A percentile compares a stretch with the other conserved stretches of the same genome.
Evolutionary conservation across 1,284 basidiomycete genomes (phyloP).

Genomic region (Tylopilus orsonianus): DNA sequence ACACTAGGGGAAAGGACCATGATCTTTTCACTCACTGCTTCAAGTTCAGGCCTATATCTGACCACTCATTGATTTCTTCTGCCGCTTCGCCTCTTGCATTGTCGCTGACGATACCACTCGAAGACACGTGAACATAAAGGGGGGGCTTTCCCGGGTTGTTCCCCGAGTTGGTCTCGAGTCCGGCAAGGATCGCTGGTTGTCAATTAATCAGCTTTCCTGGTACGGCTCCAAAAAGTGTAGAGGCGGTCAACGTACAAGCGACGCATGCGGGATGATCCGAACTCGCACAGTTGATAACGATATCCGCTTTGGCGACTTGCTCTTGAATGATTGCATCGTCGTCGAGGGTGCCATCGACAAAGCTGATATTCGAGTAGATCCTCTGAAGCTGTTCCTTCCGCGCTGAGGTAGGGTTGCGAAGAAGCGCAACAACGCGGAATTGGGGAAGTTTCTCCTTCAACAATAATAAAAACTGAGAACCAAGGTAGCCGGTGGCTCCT

Average conservation of each 20-base stretch:
- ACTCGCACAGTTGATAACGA: conserved; percentile 41
- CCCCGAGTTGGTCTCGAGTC: conserved; percentile 39
- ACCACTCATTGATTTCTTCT: conserved; percentile 32
- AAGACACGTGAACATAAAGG: conserved; percentile 43
- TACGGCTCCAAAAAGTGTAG: not conserved
- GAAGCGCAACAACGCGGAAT: conserved; percentile 36
- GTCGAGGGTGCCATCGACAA: conserved; percentile 40
- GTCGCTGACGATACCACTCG: conserved; percentile 40
- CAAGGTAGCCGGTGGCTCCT: conserved; percentile 46
- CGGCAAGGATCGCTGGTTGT: conserved; percentile 38
- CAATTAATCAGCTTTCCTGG: not conserved
- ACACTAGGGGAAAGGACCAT: too few species aligned
- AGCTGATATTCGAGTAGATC: conserved; percentile 34
- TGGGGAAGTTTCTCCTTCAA: conserved; percentile 34
- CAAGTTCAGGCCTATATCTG: conserved; percentile 39
- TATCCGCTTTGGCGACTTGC: conserved; percentile 35
- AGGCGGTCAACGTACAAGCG: conserved; percentile 28
- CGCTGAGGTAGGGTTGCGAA: conserved; percentile 35
- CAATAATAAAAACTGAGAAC: conserved; percentile 38
- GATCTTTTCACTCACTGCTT: conserved; percentile 24
- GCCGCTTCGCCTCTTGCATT: conserved; percentile 39
- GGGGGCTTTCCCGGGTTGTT: conserved; percentile 38
- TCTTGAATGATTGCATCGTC: conserved; percentile 37
- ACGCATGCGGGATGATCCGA: conserved; percentile 40
- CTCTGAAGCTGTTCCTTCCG: conserved; percentile 30